Evolutionary conservation across 2,329 filamentous ascomycete species (phyloP), one percentile per base, ranked within the genome.

Genomic region (Seiridium unicorne): DNA sequence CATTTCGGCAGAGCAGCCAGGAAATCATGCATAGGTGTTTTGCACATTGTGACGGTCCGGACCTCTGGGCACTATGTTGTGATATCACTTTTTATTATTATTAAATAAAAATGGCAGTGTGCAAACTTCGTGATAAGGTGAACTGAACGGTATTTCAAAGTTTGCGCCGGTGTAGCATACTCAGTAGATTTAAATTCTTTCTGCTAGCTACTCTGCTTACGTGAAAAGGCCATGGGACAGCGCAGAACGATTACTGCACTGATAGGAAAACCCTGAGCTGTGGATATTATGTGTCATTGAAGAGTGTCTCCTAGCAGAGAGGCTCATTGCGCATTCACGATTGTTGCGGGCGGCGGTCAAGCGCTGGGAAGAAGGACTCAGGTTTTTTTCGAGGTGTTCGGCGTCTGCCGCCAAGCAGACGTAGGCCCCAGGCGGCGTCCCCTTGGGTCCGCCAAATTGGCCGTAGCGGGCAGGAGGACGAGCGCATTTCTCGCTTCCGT

Each of bases 1-100:
- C 88, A 91, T 79, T 93, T 93, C 64, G 90, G 90, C 36, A 93
- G 82, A 38, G 81, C 81, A 56, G 77, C 74, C 44, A 93, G 80
- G 71, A 91, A 86, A 47, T 78, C 72, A 74, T 87, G 85, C 56
- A 86, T 73, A 11, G 75, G 67, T 42, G 77, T 76, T 67, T 83
- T 77, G 73, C 85, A 88, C 84, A 88, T 89, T 58, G 55, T 62
- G 60, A n/a, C 13, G 10, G 10, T 47, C 9, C 4, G 32, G 35
- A 10, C n/a, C 55, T 55, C 4, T 54, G 13, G 13, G 26, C 36
- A 32, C 10, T 40, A 5, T 55, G 31, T 32, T 8, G 10, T 44
- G 18, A 26, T 4, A 13, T 55, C 34, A 44, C 44, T 49, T 11
- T 26, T 46, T 46, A 10, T 46, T 46, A 46, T 49, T 11, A 32